Evolutionary conservation across 139 green algal species (phyloP).

Genomic region (Ulvella scutata): DNA sequence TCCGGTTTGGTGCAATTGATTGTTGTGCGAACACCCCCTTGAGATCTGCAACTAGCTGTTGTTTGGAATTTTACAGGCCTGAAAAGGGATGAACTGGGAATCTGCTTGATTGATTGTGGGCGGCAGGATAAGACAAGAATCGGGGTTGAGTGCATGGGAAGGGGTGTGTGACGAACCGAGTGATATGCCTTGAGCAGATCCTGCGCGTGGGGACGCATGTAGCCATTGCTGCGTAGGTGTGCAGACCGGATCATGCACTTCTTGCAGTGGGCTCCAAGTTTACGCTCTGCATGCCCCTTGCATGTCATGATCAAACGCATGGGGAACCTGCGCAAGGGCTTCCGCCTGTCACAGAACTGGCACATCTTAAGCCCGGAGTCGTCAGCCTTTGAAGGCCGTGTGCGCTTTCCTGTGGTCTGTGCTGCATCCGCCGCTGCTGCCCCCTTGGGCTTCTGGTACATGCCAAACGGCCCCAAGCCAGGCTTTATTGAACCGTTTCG

Average conservation of each 20-base stretch:
- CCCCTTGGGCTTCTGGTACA: conserved; percentile 3
- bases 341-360: conserved; percentile 3
- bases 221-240: not conserved
- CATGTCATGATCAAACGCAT: not conserved
- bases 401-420: not conserved
- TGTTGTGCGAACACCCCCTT: no score
- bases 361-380: not conserved
- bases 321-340: not conserved
- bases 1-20: no score
- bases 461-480: not conserved
- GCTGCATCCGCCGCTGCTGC: not conserved
- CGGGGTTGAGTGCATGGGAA: no score
- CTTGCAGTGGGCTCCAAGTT: not conserved
- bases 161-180: not conserved
- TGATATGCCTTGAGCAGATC: not conserved
- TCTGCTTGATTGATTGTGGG: no score
- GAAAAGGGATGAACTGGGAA: no score
- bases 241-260: not conserved
- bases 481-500: not conserved
- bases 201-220: not conserved
- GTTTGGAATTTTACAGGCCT: no score
- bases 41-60: no score
- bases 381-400: not conserved
- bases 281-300: not conserved
- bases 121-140: no score